Conservation (phyloP, 164 flowering plant species). For the Magnolia changhungtana region DNA sequence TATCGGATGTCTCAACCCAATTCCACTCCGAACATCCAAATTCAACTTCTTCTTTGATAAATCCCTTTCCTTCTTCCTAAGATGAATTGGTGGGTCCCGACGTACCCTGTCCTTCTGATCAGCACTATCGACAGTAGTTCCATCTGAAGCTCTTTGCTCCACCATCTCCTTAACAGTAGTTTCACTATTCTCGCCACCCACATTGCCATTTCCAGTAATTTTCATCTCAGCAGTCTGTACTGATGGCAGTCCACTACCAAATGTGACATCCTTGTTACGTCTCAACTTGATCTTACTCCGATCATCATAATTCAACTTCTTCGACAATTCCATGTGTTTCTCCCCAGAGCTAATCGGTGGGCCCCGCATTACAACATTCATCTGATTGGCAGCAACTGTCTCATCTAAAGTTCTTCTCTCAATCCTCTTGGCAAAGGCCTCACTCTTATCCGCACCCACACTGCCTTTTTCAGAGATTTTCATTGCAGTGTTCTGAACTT, state of each 20-base stretch:
- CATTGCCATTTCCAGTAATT: neutral
- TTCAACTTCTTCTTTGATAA: slow-evolving; percentile 7
- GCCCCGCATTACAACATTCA: neutral
- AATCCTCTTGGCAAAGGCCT: slow-evolving; percentile 23
- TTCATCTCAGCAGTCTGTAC: neutral
- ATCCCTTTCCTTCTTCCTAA: neutral
- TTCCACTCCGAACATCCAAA: slow-evolving; percentile 11
- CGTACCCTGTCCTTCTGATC: neutral
- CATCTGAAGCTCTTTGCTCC: neutral
- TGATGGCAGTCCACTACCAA: too few species aligned
- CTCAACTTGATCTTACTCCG: neutral
- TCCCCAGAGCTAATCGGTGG: slow-evolving; percentile 1
- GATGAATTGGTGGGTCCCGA: neutral
- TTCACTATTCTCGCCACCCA: neutral
- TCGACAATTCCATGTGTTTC: too few species aligned
- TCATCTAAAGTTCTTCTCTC: slow-evolving; percentile 42
- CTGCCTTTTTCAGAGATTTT: neutral
- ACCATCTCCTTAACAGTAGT: neutral
- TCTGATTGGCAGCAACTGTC: slow-evolving; percentile 8
- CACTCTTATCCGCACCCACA: neutral
- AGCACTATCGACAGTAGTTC: neutral
- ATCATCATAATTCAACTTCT: neutral
- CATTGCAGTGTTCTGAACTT: neutral
- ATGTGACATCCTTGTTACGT: too few species aligned
- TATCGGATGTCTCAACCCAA: slow-evolving; percentile 31